Evolutionary conservation across 2,329 filamentous ascomycete genomes (phyloP).

Genomic region (Pyricularia grisea): DNA sequence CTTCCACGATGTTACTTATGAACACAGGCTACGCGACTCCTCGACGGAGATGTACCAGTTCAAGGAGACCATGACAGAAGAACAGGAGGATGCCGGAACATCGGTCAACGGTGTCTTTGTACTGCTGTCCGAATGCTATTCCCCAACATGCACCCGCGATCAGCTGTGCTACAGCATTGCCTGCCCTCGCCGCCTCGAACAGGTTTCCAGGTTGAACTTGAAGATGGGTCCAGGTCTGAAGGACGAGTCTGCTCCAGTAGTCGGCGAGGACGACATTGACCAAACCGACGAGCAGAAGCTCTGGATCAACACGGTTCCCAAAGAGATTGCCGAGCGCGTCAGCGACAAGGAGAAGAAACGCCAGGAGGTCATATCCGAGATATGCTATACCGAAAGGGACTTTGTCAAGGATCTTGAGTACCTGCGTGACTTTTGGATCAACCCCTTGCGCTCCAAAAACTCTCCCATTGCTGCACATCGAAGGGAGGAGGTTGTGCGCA

Average conservation of each 20-base stretch:
- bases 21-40: conserved; percentile 91
- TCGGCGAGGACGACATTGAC: conserved; percentile 71
- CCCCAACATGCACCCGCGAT: conserved; percentile 90
- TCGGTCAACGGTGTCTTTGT: conserved; percentile 93
- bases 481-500: conserved; percentile 83
- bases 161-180: conserved; percentile 97
- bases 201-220: conserved; percentile 87
- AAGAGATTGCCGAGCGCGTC: conserved; percentile 85
- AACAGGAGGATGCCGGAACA: conserved; percentile 63
- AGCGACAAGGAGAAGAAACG: conserved; percentile 91
- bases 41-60: conserved; percentile 94
- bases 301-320: conserved; percentile 97
- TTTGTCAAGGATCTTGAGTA: conserved; percentile 99
- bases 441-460: conserved; percentile 69
- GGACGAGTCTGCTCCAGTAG: conserved; percentile 42
- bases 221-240: conserved; percentile 86
- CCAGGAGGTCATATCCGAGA: conserved; percentile 94
- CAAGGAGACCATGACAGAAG: conserved; percentile 84
- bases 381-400: conserved; percentile 97
- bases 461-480: conserved; percentile 85
- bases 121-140: conserved; percentile 93
- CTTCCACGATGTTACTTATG: conserved; percentile 98
- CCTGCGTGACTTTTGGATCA: conserved; percentile 96
- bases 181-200: conserved; percentile 84
- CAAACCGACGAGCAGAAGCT: conserved; percentile 94